A percentile compares a stretch with the other conserved stretches of the same genome.
These are phyloP conservation scores for Aspergillus ochraceus DNA, from an alignment of 2,329 filamentous ascomycete species.

Conservation along the genomic window DNA sequence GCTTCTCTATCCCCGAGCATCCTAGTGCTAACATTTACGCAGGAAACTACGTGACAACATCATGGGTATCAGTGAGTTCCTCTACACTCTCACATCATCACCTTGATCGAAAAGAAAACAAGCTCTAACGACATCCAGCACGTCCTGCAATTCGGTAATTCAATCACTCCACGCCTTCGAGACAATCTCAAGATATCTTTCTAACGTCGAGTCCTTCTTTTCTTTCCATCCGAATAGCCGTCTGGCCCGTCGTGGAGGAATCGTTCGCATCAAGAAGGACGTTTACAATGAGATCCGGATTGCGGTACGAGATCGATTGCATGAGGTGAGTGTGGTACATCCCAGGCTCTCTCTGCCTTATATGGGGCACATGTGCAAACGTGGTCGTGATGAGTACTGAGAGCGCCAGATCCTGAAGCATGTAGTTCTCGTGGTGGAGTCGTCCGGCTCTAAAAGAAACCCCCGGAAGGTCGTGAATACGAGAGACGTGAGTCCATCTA, in stretches of 20 bases:
- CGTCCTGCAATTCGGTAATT: constrained; percentile 32
- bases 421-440: constrained; percentile 24
- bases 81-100: neutral
- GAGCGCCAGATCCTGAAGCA: constrained; percentile 25
- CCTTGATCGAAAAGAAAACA: neutral
- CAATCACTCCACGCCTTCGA: neutral
- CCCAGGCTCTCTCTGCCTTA: neutral
- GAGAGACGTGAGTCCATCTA: constrained; percentile 16
- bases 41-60: constrained; percentile 27
- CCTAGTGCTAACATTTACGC: neutral
- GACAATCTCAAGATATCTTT: neutral
- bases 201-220: neutral
- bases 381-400: neutral
- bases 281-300: constrained; percentile 31
- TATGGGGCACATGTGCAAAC: too few species aligned
- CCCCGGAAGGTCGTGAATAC: constrained; percentile 17
- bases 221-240: constrained; percentile 20
- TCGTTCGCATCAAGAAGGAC: constrained; percentile 26
- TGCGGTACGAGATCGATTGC: constrained; percentile 21
- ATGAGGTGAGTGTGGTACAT: constrained; percentile 20
- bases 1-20: neutral
- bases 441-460: neutral
- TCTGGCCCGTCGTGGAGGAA: constrained; percentile 38
- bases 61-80: constrained; percentile 30
- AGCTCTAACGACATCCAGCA: constrained; percentile 16